Evolutionary conservation across 371 early-diverging fungal genomes (phyloP).

Genomic region (Mycotypha africana): DNA sequence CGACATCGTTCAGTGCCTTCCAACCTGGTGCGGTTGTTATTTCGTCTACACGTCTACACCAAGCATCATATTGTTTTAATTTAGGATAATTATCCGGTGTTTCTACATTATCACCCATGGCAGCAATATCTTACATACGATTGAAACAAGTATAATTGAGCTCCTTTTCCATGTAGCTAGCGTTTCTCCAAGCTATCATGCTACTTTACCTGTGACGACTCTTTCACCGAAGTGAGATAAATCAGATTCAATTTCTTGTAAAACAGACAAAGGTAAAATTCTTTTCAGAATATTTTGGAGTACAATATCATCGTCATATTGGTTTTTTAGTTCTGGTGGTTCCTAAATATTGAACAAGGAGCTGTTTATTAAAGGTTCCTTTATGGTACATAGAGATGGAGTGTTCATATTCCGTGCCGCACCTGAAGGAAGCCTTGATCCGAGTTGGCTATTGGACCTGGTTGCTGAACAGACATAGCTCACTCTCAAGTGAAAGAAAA

Average conservation of each 20-base stretch:
- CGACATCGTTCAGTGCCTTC: slow-evolving; percentile 50
- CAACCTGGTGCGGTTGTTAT: slow-evolving; percentile 54
- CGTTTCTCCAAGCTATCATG: too few species aligned
- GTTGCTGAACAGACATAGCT: too few species aligned
- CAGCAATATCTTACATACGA: slow-evolving; percentile 27
- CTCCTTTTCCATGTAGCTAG: too few species aligned
- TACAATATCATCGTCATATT: slow-evolving; percentile 48
- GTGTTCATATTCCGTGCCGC: too few species aligned
- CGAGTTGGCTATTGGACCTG: too few species aligned
- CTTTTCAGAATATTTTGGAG: slow-evolving; percentile 46
- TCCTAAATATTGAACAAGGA: too few species aligned
- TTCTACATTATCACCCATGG: slow-evolving; percentile 33
- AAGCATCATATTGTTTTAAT: slow-evolving; percentile 64
- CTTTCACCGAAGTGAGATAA: slow-evolving; percentile 37
- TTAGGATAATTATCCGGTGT: slow-evolving; percentile 48
- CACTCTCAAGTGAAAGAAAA: too few species aligned
- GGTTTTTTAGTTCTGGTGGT: slow-evolving; percentile 47
- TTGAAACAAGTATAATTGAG: too few species aligned
- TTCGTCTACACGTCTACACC: slow-evolving; percentile 62
- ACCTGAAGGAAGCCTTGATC: too few species aligned
- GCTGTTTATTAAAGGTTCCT: too few species aligned
- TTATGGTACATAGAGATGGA: too few species aligned
- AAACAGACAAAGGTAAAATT: slow-evolving; percentile 34
- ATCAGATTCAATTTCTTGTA: slow-evolving; percentile 43
- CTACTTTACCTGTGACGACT: slow-evolving; percentile 28